Base-by-base conservation (phyloP, 2,329 filamentous ascomycete species). In the Apiospora pterosperma region DNA sequence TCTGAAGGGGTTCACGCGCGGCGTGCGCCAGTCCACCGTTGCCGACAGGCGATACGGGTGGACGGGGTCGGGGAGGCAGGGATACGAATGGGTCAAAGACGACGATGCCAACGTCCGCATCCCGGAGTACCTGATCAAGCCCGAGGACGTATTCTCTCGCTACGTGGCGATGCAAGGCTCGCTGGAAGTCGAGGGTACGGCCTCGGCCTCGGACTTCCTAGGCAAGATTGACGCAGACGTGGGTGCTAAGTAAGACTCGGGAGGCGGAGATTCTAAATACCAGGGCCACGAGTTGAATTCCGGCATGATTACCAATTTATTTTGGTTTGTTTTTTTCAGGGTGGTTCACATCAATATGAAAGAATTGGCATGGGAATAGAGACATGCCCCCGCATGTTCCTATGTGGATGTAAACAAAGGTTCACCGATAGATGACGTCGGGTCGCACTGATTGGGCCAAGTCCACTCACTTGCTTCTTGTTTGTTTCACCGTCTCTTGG, bases 111-210 rank as follows among this genome's bases (percentile, higher is more conserved):
- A 36, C 10, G 31, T 64, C 36, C 14, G 19, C 16, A 63, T 68
- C 16, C 67, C 65, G 7, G 67, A 68, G 59, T 68, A 65, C 39
- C 38, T 59, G 3, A 67, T 68, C 38, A 63, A 52, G 31, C 10
- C 65, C 10, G 59, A 36, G 2, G 61, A 66, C 23, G 38, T 61
- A 5, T 64, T 63, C 52, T 42, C 62, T 16, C 39, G 64, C 14
- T 59, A 63, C 10, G 19, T 66, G 10, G 58, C 58, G 34, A 38
- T 28, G 25, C 61, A 61, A 3, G 61, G 52, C 38, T 21, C 42
- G 16, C 14, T 25, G 36, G 36, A 19, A 6, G 25, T n/a, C 1
- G 31, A 59, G 34, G 55, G 12, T 4, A 23, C 31, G 11, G 31
- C 31, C 4, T n/a, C 21, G 7, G 62, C 62, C 14, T 42, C 19